Evolutionary conservation across 2,329 filamentous ascomycete species (phyloP).

Genomic region (Trichoderma koningii): DNA sequence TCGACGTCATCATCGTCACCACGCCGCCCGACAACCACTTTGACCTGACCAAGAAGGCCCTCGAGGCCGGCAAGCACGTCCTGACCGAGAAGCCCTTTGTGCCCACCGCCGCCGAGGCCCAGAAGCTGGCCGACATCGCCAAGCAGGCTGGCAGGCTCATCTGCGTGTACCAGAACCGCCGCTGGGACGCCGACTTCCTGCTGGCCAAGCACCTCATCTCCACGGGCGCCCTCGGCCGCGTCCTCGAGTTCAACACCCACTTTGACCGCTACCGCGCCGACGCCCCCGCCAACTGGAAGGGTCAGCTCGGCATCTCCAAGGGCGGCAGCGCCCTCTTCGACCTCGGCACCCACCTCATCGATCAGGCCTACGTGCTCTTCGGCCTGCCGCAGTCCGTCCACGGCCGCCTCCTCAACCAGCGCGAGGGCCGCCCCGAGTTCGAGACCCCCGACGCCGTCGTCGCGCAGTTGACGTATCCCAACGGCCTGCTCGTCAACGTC

Average conservation of each 20-base stretch:
- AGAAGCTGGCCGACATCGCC: conserved; percentile 60
- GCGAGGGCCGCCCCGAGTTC: conserved; percentile 50
- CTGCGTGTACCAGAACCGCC: conserved; percentile 74
- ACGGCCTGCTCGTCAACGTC: conserved; percentile 65
- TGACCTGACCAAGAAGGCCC: conserved; percentile 61
- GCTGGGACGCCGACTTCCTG: conserved; percentile 77
- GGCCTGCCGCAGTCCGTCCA: conserved; percentile 68
- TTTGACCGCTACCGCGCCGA: conserved; percentile 73
- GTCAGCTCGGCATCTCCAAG: conserved; percentile 55
- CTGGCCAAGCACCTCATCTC: conserved; percentile 65
- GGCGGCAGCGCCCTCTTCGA: conserved; percentile 73
- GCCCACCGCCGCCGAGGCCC: conserved; percentile 67
- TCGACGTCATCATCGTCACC: conserved; percentile 71
- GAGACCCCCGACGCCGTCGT: conserved; percentile 61
- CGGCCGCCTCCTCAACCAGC: conserved; percentile 67
- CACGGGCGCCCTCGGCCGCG: conserved; percentile 64
- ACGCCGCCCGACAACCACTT: conserved; percentile 74
- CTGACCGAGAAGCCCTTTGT: conserved; percentile 84
- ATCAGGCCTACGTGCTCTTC: conserved; percentile 72
- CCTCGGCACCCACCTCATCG: conserved; percentile 73
- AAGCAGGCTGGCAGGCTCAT: conserved; percentile 54
- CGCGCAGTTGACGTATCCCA: conserved; percentile 66
- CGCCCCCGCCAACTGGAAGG: conserved; percentile 67
- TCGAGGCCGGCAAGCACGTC: conserved; percentile 74
- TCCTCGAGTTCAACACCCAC: conserved; percentile 77